Conservation (phyloP, 495 filamentous ascomycete species). For the Aspergillus indologenus region DNA sequence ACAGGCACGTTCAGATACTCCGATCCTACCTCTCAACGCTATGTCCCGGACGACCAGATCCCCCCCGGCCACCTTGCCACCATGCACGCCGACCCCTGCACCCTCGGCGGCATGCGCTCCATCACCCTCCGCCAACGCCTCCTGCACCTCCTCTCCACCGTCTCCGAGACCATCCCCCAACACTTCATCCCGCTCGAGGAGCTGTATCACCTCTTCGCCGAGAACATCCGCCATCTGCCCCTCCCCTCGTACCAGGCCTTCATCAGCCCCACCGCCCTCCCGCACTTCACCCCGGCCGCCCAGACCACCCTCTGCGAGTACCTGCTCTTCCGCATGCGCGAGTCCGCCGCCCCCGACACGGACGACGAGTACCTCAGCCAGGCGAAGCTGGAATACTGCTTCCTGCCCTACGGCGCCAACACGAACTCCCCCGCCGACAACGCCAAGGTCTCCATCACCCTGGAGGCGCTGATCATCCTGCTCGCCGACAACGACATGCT, state of each 20-base stretch:
- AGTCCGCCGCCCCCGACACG: conserved; percentile 52
- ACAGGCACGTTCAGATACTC: background rate
- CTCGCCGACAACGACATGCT: conserved; percentile 45
- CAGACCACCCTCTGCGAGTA: conserved; percentile 62
- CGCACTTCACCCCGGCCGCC: conserved; percentile 42
- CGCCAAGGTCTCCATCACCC: conserved; percentile 70
- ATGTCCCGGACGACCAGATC: conserved; percentile 7
- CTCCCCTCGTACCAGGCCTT: conserved; percentile 71
- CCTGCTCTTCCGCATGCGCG: conserved; percentile 61
- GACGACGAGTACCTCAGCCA: conserved; percentile 48
- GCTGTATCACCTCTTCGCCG: conserved; percentile 66
- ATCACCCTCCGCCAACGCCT: conserved; percentile 63
- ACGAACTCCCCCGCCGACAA: conserved; percentile 65
- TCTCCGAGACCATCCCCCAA: conserved; percentile 40
- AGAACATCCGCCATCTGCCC: conserved; percentile 62
- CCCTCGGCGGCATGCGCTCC: conserved; percentile 53
- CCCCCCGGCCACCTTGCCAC: conserved; percentile 2
- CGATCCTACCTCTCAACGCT: background rate
- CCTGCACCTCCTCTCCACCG: conserved; percentile 51
- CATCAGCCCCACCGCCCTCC: conserved; percentile 53
- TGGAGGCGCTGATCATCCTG: conserved; percentile 68
- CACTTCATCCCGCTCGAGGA: conserved; percentile 50
- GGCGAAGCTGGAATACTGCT: conserved; percentile 61
- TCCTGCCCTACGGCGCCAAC: conserved; percentile 69
- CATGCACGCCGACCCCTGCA: conserved; percentile 25